Conservation (phyloP, 495 filamentous ascomycete genomes). For the Aspergillus taichungensis region DNA sequence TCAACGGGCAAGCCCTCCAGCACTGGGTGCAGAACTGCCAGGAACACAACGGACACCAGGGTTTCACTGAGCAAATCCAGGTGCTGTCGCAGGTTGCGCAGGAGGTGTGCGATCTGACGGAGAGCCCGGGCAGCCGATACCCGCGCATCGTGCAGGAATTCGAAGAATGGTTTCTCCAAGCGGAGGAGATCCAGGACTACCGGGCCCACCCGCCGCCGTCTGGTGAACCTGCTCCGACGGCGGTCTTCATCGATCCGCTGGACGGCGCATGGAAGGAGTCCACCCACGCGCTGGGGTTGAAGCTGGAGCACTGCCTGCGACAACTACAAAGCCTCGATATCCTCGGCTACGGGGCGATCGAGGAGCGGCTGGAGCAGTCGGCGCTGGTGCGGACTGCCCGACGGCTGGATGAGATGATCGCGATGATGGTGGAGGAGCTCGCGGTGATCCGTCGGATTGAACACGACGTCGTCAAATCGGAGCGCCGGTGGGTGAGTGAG, state of each 20-base stretch:
- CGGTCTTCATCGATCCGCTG: conserved; percentile 33
- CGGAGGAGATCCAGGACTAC: conserved; percentile 22
- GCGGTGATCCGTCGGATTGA: conserved; percentile 34
- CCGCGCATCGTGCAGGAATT: conserved; percentile 25
- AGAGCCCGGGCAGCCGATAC: conserved; percentile 24
- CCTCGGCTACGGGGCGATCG: conserved; percentile 25
- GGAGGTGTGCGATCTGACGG: conserved; percentile 31
- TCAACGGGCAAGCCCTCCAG: conserved; percentile 32
- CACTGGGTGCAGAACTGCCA: conserved; percentile 30
- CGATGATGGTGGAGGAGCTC: conserved; percentile 37
- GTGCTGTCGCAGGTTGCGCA: conserved; percentile 34
- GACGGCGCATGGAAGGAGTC: conserved; percentile 36
- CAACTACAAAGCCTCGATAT: conserved; percentile 32
- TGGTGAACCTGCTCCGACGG: background rate
- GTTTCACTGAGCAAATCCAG: conserved; percentile 34
- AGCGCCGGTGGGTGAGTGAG: conserved; percentile 28
- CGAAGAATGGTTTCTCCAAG: conserved; percentile 36
- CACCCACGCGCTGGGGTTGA: conserved; percentile 24
- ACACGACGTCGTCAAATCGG: conserved; percentile 27
- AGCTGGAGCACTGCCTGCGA: conserved; percentile 32
- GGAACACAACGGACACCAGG: conserved; percentile 18
- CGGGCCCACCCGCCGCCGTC: background rate
- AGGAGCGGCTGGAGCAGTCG: conserved; percentile 19
- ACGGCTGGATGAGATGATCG: conserved; percentile 24
- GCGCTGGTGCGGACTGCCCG: conserved; percentile 24